Conservation (phyloP, 441 rosid genomes). For the Syzygium syzygioides region DNA sequence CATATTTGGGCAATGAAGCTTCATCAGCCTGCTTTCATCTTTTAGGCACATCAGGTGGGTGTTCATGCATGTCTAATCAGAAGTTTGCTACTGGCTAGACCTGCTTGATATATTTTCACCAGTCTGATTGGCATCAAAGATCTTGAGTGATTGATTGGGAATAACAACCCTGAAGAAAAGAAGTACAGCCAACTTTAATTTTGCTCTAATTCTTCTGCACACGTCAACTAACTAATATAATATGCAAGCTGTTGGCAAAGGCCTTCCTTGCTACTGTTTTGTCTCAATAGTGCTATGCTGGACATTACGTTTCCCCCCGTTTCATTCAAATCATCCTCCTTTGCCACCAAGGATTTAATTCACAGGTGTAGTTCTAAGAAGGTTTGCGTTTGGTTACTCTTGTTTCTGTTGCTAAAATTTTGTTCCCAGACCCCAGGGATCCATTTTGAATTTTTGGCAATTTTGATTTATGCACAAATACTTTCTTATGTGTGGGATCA, state of each 20-base stretch:
- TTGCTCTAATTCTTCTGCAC: neutral
- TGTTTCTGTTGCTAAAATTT: neutral
- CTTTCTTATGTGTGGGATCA: neutral
- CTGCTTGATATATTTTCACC: neutral
- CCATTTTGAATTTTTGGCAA: neutral
- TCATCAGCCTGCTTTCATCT: neutral
- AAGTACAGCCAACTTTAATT: neutral
- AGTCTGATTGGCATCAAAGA: neutral
- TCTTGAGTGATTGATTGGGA: neutral
- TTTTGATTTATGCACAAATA: neutral
- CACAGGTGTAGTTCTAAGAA: neutral
- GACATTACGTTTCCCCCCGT: neutral
- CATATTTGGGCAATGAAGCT: neutral
- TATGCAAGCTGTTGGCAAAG: neutral
- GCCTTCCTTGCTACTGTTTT: neutral
- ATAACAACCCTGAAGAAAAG: neutral
- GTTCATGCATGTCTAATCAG: neutral
- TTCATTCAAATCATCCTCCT: neutral
- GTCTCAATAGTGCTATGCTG: neutral
- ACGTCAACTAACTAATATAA: neutral
- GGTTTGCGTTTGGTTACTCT: neutral
- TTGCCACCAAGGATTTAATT: neutral
- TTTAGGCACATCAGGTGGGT: neutral
- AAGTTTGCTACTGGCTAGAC: neutral
- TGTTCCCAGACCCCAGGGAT: neutral